These are phyloP conservation scores for Mycocentrospora acerina DNA, from an alignment of 2,329 filamentous ascomycete genomes.

Conservation along the genomic window DNA sequence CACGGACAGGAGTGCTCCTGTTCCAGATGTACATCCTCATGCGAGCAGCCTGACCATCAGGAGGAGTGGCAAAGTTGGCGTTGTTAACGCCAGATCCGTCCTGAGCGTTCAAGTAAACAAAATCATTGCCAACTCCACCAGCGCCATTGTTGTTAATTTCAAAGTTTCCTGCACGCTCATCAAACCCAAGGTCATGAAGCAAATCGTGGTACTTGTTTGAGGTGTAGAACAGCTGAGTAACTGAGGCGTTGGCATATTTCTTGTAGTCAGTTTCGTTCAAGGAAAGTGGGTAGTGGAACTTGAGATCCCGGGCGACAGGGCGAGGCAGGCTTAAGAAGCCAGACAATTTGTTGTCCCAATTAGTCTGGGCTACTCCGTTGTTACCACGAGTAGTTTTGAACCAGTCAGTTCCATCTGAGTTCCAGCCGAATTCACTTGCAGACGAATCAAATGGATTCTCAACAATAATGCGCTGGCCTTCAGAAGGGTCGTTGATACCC, in stretches of 20 bases:
- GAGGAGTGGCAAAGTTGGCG: conserved; percentile 58
- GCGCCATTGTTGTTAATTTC: conserved; percentile 58
- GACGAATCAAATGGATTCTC: conserved; percentile 52
- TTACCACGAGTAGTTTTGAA: conserved; percentile 61
- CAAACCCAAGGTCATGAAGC: conserved; percentile 60
- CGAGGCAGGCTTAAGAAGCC: conserved; percentile 55
- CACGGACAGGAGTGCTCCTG: conserved; percentile 50
- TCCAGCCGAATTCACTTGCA: conserved; percentile 58
- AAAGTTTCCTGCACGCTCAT: conserved; percentile 61
- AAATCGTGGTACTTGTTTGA: conserved; percentile 62
- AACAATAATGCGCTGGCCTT: conserved; percentile 49
- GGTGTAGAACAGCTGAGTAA: conserved; percentile 63
- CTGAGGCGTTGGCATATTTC: conserved; percentile 56
- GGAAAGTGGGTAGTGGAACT: conserved; percentile 45
- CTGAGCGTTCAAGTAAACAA: conserved; percentile 59
- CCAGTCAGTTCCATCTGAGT: conserved; percentile 49
- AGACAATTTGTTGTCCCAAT: conserved; percentile 45
- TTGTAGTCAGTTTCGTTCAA: conserved; percentile 24
- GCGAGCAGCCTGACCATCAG: conserved; percentile 44
- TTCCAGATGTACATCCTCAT: conserved; percentile 65
- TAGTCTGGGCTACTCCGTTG: conserved; percentile 59
- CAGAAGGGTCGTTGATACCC: conserved; percentile 57
- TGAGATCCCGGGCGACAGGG: conserved; percentile 45
- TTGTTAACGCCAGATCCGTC: conserved; percentile 58
- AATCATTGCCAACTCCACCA: conserved; percentile 55